Conservation (phyloP, 2,329 filamentous ascomycete species). For the Botryotinia convoluta region DNA sequence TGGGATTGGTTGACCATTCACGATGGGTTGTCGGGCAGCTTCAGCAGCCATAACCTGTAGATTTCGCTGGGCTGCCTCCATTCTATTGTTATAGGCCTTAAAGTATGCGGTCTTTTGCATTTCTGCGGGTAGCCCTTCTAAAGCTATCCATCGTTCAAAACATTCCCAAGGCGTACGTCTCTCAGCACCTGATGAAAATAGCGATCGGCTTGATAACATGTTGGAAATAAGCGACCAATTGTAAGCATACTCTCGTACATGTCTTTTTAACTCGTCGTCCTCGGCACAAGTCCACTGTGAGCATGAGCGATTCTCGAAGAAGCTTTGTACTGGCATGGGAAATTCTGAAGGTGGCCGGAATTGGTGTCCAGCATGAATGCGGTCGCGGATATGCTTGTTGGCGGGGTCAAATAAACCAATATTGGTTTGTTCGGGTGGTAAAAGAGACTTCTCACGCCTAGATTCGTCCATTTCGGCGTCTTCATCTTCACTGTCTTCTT, state of each 20-base stretch:
- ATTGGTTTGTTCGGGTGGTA: slow-evolving; percentile 68
- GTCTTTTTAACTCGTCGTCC: slow-evolving; percentile 80
- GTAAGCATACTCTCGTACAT: slow-evolving; percentile 91
- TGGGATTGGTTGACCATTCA: slow-evolving; percentile 48
- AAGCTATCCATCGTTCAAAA: slow-evolving; percentile 91
- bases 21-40: slow-evolving; percentile 35
- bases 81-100: slow-evolving; percentile 63
- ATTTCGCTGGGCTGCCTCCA: slow-evolving; percentile 57
- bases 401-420: slow-evolving; percentile 88
- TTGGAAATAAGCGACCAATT: slow-evolving; percentile 96
- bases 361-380: slow-evolving; percentile 85
- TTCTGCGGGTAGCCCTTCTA: slow-evolving; percentile 87
- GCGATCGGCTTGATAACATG: slow-evolving; percentile 69
- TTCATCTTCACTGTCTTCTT: slow-evolving; percentile 66
- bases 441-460: slow-evolving; percentile 39
- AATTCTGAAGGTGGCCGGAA: slow-evolving; percentile 92
- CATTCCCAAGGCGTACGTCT: slow-evolving; percentile 96
- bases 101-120: slow-evolving; percentile 97
- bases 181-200: slow-evolving; percentile 82
- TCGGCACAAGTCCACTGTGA: slow-evolving; percentile 91
- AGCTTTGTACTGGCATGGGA: slow-evolving; percentile 83
- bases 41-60: slow-evolving; percentile 41
- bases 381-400: slow-evolving; percentile 84
- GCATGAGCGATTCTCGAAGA: slow-evolving; percentile 82
- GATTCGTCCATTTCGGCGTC: slow-evolving; percentile 43